A percentile compares a stretch with the other conserved stretches of the same genome.
Evolutionary conservation across 768 basidiomycete genomes (phyloP).

Genomic region (Tylopilus sp.): DNA sequence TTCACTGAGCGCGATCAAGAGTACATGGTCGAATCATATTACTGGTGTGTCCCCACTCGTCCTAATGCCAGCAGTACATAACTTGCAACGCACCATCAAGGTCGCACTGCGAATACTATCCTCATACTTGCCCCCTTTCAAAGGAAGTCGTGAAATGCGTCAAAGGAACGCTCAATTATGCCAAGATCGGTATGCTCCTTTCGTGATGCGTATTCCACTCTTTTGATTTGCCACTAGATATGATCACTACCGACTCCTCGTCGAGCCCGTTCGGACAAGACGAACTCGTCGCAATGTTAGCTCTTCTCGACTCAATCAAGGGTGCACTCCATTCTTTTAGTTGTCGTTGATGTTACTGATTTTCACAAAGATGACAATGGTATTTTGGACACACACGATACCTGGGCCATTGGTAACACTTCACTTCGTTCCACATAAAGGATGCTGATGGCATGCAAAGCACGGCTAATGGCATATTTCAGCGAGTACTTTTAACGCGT

Average conservation of each 20-base stretch:
- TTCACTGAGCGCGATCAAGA: no score
- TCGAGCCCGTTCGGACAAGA: no score
- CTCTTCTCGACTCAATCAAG: slow-evolving; percentile 12
- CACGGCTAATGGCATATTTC: slow-evolving; percentile 9
- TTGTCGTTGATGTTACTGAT: not conserved
- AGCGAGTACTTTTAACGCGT: slow-evolving; percentile 3
- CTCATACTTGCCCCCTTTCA: slow-evolving; percentile 1
- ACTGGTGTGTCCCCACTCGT: slow-evolving; percentile 9
- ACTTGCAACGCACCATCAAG: slow-evolving; percentile 6
- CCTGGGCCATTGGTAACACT: slow-evolving; percentile 14
- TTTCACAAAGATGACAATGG: not conserved
- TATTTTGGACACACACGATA: not conserved
- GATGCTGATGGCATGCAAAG: slow-evolving; percentile 1
- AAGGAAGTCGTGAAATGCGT: slow-evolving; percentile 4
- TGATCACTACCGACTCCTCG: no score
- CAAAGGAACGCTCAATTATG: no score
- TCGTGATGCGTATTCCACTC: not conserved
- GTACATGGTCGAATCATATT: slow-evolving; percentile 11
- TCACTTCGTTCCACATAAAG: not conserved
- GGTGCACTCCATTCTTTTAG: not conserved
- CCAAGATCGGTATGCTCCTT: slow-evolving; percentile 5
- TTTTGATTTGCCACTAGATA: slow-evolving; percentile 1
- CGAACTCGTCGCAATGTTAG: slow-evolving; percentile 9
- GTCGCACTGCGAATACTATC: slow-evolving; percentile 17
- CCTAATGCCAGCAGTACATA: not conserved